Conservation (phyloP, 345 rosid genomes). For the Murraya koenigii region DNA sequence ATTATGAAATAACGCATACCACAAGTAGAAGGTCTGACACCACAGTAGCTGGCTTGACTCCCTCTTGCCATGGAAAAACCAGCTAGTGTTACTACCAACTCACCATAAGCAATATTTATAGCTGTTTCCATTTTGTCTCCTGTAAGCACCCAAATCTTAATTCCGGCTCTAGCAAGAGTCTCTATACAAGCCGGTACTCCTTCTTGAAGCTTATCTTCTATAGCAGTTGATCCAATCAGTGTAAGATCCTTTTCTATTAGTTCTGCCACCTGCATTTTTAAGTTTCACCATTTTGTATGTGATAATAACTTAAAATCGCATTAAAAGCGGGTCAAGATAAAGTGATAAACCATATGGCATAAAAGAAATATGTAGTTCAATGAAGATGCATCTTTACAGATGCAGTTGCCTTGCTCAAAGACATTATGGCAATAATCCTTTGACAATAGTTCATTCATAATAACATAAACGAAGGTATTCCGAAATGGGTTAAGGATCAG, state of each 20-base stretch:
- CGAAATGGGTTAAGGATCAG: not conserved
- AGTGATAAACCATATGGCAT: not conserved
- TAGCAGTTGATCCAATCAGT: conserved; percentile 94
- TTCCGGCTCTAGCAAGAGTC: conserved; percentile 97
- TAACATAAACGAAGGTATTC: not conserved
- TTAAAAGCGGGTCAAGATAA: not conserved
- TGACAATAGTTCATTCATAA: not conserved
- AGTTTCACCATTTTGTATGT: conserved; percentile 12
- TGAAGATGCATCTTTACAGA: not conserved
- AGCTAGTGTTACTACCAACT: conserved; percentile 16
- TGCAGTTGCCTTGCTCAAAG: conserved; percentile 5
- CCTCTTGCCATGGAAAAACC: not conserved
- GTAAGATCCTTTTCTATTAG: conserved; percentile 85
- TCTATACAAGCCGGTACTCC: conserved; percentile 97
- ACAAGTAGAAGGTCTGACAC: not conserved
- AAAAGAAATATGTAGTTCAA: not conserved
- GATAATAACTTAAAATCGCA: conserved; percentile 10
- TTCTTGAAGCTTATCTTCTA: conserved; percentile 99
- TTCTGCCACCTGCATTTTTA: conserved; percentile 78
- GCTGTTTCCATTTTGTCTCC: conserved; percentile 99
- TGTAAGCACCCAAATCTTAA: conserved; percentile 97
- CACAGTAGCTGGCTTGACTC: too few species aligned
- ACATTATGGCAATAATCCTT: not conserved
- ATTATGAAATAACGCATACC: conserved; percentile 13
- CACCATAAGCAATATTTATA: conserved; percentile 96